A percentile compares a stretch with the other conserved stretches of the same genome.
Evolutionary conservation across 768 basidiomycete genomes (phyloP).

Genomic region (Zangia roseola): DNA sequence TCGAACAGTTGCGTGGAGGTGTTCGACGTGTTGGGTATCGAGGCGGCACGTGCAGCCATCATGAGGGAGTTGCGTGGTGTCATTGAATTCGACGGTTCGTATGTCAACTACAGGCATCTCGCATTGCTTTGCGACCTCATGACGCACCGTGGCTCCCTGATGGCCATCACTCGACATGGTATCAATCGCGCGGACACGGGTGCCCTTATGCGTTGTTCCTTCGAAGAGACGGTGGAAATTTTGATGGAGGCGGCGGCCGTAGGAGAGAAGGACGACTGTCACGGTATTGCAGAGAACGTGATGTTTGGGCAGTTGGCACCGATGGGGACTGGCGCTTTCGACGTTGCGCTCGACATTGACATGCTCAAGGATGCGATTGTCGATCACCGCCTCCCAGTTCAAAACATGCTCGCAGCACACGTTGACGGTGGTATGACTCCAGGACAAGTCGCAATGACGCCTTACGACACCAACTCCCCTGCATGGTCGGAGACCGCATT

Average conservation of each 20-base stretch:
- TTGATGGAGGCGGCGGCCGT: conserved; percentile 98
- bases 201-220: conserved; percentile 96
- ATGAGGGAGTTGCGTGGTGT: conserved; percentile 92
- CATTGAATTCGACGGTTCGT: conserved; percentile 99
- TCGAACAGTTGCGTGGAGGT: conserved; percentile 97
- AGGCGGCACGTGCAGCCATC: conserved; percentile 92
- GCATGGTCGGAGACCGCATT: conserved; percentile 75
- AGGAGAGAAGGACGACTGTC: conserved; percentile 97
- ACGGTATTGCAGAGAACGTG: conserved; percentile 98
- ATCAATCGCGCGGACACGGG: conserved; percentile 99
- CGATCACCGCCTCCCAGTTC: conserved; percentile 89
- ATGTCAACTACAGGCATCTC: conserved; percentile 97
- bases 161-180: conserved; percentile 99
- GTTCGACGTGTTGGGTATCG: conserved; percentile 93
- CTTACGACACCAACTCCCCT: conserved; percentile 91
- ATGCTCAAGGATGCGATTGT: conserved; percentile 99
- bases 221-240: conserved; percentile 99
- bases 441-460: conserved; percentile 92
- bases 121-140: conserved; percentile 97
- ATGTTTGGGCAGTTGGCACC: conserved; percentile 99
- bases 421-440: conserved; percentile 89
- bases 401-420: conserved; percentile 74
- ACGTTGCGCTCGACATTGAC: conserved; percentile 93
- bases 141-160: conserved; percentile 92
- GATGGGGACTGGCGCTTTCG: conserved; percentile 97